Evolutionary conservation across 2,329 filamentous ascomycete species (phyloP).

Genomic region (Thielaviopsis punctulata): DNA sequence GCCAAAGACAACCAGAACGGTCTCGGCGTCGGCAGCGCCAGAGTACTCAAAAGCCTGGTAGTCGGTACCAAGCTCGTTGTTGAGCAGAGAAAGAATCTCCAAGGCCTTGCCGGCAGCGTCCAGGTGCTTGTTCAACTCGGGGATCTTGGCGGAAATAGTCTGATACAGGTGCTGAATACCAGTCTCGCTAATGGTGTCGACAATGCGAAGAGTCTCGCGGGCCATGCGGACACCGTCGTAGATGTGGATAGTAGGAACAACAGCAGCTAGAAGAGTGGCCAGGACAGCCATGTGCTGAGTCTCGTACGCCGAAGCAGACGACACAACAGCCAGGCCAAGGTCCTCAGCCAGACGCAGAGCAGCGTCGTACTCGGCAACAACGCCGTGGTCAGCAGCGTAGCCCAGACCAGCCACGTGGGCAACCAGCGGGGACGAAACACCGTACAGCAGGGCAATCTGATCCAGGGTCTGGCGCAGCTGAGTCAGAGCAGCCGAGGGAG

Average conservation of each 20-base stretch:
- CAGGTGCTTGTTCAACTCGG: conserved; percentile 49
- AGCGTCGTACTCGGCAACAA: conserved; percentile 76
- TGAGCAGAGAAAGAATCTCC: conserved; percentile 57
- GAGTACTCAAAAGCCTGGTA: conserved; percentile 91
- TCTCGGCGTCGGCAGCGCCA: conserved; percentile 62
- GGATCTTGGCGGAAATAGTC: conserved; percentile 43
- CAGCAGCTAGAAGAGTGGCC: conserved; percentile 59
- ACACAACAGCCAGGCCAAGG: conserved; percentile 69
- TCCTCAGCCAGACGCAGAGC: conserved; percentile 74
- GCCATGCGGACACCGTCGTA: conserved; percentile 77
- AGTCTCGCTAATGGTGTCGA: conserved; percentile 61
- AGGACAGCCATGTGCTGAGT: conserved; percentile 91
- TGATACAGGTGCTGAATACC: conserved; percentile 54
- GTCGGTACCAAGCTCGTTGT: conserved; percentile 80
- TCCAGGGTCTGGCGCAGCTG: conserved; percentile 73
- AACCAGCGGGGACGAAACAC: conserved; percentile 80
- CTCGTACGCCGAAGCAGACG: conserved; percentile 76
- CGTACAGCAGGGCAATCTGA: conserved; percentile 80
- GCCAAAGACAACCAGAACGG: conserved; percentile 81
- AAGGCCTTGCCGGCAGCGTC: conserved; percentile 56
- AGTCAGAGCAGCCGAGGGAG: conserved; percentile 65
- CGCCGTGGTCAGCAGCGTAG: conserved; percentile 49
- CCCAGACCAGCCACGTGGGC: conserved; percentile 85
- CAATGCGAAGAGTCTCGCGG: conserved; percentile 64
- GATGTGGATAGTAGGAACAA: conserved; percentile 71